Conservation (phyloP, 1,284 basidiomycete species). For the Irpex rosettiformis region DNA sequence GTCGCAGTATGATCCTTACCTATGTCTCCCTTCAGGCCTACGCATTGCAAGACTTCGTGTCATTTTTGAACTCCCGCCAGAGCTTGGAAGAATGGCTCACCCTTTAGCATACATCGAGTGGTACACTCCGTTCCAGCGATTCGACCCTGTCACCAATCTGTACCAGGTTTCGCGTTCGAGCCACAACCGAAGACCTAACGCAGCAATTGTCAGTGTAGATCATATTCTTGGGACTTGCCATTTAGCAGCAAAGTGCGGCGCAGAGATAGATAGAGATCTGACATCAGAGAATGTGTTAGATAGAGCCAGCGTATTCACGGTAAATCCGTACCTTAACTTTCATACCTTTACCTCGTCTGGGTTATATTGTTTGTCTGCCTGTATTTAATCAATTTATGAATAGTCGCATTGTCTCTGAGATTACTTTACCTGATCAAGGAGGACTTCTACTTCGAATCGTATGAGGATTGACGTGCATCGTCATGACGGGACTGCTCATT, state of each 20-base stretch:
- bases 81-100: background rate
- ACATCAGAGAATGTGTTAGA: conserved; percentile 11
- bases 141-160: background rate
- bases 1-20: background rate
- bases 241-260: conserved; percentile 9
- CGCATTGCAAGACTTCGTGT: background rate
- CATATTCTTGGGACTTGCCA: conserved; percentile 10
- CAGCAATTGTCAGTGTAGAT: conserved; percentile 7
- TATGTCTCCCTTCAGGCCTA: background rate
- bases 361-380: background rate
- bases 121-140: conserved; percentile 4
- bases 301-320: conserved; percentile 4
- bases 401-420: too few relatives aligned
- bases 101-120: conserved; percentile 8
- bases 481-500: too few relatives aligned
- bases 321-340: conserved; percentile 10
- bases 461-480: too few relatives aligned
- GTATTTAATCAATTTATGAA: background rate
- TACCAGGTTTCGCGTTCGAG: conserved; percentile 5
- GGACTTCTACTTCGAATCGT: too few relatives aligned
- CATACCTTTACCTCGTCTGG: background rate
- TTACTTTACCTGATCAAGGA: too few relatives aligned
- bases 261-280: background rate
- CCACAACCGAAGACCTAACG: conserved; percentile 9
- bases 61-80: conserved; percentile 5